These are phyloP conservation scores for Corymbia citriodora DNA, from an alignment of 441 rosid genomes.

Conservation along the genomic window DNA sequence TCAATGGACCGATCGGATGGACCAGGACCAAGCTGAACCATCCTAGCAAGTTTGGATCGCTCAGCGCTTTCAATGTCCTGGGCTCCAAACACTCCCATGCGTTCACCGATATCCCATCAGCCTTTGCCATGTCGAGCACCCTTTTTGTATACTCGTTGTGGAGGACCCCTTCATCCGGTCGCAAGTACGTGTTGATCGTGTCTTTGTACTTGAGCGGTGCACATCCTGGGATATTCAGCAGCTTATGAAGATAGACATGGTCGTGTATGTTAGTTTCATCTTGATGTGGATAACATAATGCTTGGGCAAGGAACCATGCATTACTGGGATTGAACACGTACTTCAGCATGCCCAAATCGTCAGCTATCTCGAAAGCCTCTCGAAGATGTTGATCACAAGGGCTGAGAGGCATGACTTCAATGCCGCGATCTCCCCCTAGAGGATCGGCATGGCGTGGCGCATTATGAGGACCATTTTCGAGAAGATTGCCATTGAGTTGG, in stretches of 20 bases:
- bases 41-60: conserved; percentile 14
- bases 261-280: background rate
- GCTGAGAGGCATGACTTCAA: conserved; percentile 19
- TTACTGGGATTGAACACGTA: background rate
- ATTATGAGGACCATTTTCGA: conserved; percentile 21
- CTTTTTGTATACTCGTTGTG: conserved; percentile 22
- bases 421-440: conserved; percentile 16
- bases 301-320: background rate
- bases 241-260: background rate
- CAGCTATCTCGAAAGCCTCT: conserved; percentile 41
- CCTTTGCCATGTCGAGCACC: conserved; percentile 8
- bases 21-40: conserved; percentile 28
- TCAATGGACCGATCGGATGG: conserved; percentile 44
- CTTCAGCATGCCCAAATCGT: conserved; percentile 28
- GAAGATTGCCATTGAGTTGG: background rate
- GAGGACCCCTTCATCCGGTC: conserved; percentile 12
- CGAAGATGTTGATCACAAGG: conserved; percentile 41
- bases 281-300: background rate
- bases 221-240: background rate
- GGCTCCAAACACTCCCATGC: conserved; percentile 35
- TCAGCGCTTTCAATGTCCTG: conserved; percentile 9
- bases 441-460: conserved; percentile 13
- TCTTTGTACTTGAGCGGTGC: conserved; percentile 20
- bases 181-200: conserved; percentile 20
- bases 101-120: conserved; percentile 35